Base-by-base conservation (phyloP, 176 grass and related monocot species). In the Themeda triandra region DNA sequence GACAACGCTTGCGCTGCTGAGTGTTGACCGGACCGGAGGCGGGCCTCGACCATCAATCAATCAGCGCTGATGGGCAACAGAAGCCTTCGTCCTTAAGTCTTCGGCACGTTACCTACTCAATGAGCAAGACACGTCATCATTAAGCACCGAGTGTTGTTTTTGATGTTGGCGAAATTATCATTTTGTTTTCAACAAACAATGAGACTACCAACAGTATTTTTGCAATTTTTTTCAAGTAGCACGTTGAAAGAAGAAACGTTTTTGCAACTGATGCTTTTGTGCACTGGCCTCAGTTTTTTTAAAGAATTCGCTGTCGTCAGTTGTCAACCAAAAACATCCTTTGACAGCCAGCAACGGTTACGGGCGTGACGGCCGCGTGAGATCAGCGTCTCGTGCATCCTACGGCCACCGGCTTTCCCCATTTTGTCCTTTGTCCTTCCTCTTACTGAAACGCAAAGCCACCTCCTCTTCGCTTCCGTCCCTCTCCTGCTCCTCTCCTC, bases 1-100 rank as follows among this genome's bases (percentile, higher is more conserved):
- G 87, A 85, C 76, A 89, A 7, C 49, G 29, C 48, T 80, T 41
- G 48, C 23, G 48, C 23, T 10, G 21, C 15, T 42, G 84, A 63
- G 40, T 18, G 41, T 31, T 18, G 48, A 46, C 60, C 59, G 17
- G 23, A 15, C 68, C 23, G 23, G 23, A 10, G 10, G 24, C 35
- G 33, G 44, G 12, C 2, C 44, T 14, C 46, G 17, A 53, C 48
- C 21, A 60, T 25, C 58, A 5, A 11, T 7, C 7, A 5, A 28
- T 58, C 33, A 41, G 19, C n/a, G 14, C 63, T n/a, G 62, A 13
- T 11, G 73, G 5, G 14, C 14, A 4, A 42, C 18, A 53, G 17
- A 19, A 53, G 21, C 49, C 49, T 53, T 53, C 49, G 49, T 53
- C 49, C 18, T 8, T 2, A 54, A 54, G 51, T 23, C 51, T 54